Percentiles rank a stretch among this genome's conserved stretches.
Conservation (phyloP, 1,284 basidiomycete species). For the Crucibulum cyathiforme region DNA sequence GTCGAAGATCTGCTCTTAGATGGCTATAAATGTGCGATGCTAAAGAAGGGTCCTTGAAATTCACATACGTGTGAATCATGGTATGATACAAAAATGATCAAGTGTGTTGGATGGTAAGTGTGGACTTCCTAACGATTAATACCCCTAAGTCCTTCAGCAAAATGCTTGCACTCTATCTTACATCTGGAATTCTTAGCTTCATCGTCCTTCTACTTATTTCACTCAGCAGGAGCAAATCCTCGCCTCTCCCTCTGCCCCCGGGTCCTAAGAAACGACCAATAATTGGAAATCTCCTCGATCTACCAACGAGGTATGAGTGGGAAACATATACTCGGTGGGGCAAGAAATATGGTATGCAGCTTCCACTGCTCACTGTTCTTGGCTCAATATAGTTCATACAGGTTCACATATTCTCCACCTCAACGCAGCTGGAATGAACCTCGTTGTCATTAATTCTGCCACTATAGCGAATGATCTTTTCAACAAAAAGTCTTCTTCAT, state of each 20-base stretch:
- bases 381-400: slow-evolving; percentile 1
- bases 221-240: neutral
- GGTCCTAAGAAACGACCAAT: slow-evolving; percentile 1
- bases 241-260: neutral
- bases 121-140: too few species aligned
- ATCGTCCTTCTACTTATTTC: too few species aligned
- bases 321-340: neutral
- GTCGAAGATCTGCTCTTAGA: too few species aligned
- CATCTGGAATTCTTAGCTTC: too few species aligned
- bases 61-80: too few species aligned
- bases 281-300: slow-evolving; percentile 1
- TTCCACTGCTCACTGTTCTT: neutral
- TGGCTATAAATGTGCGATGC: too few species aligned
- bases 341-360: neutral
- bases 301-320: neutral
- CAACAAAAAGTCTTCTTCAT: slow-evolving; percentile 52
- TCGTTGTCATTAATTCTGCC: slow-evolving; percentile 49
- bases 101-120: too few species aligned
- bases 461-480: slow-evolving; percentile 52
- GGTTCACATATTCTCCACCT: slow-evolving; percentile 34
- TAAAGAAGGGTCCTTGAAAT: too few species aligned
- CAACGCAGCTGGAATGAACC: slow-evolving; percentile 21
- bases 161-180: too few species aligned
- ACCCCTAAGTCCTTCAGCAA: too few species aligned
- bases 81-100: too few species aligned